phyloP scores from a whole-genome alignment of 2,329 filamentous ascomycete genomes.

The Pseudogymnoascus sp. region DNA sequence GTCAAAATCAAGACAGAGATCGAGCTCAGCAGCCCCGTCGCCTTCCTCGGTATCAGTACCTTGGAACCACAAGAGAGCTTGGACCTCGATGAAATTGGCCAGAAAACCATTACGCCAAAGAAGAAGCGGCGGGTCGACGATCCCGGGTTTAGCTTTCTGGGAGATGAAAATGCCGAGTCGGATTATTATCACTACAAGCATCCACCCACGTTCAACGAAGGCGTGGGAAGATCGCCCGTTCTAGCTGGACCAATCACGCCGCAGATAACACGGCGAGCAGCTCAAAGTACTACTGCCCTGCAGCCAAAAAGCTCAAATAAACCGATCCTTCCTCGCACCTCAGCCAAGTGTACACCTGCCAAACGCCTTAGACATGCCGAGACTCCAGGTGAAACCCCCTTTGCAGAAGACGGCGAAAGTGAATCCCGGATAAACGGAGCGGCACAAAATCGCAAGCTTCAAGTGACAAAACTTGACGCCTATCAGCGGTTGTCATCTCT shows the following conservation, averaged over 20 bases:
- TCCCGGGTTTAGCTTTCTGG: neutral
- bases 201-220: neutral
- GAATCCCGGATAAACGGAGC: neutral
- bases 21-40: conserved; percentile 23
- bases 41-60: conserved; percentile 14
- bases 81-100: conserved; percentile 29
- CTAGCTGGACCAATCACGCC: conserved; percentile 1
- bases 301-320: conserved; percentile 22
- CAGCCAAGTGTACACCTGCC: conserved; percentile 5
- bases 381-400: neutral
- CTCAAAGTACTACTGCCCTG: conserved; percentile 14
- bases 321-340: conserved; percentile 20
- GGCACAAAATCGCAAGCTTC: neutral
- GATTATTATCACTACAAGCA: neutral
- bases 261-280: conserved; percentile 8
- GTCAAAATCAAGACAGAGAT: conserved; percentile 21
- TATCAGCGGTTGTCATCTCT: neutral
- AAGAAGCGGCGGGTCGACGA: conserved; percentile 17
- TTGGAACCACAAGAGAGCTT: conserved; percentile 23
- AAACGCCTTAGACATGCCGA: neutral
- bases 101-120: conserved; percentile 27
- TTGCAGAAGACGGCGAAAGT: conserved; percentile 21
- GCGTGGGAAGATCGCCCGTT: neutral
- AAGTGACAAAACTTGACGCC: neutral
- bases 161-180: neutral